phyloP scores from a whole-genome alignment of 352 stramenopile species.

The Globisporangium cederbergense region DNA sequence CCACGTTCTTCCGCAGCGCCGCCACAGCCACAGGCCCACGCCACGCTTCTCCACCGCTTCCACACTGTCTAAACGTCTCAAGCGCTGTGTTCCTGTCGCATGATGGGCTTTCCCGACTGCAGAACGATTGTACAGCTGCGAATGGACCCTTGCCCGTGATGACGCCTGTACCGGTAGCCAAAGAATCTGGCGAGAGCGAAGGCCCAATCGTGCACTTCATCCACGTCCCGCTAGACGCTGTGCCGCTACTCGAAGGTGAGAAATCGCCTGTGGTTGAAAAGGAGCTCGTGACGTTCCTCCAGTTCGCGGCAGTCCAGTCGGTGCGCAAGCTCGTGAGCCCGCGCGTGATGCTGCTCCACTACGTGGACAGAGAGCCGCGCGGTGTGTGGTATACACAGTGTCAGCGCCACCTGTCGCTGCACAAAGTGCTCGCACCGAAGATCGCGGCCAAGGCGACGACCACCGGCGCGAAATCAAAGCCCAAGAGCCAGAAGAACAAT shows the following conservation, averaged over 20 bases:
- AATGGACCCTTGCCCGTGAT: neutral
- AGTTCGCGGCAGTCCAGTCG: constrained; percentile 38
- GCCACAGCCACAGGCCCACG: neutral
- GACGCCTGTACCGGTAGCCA: neutral
- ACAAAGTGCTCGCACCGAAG: constrained; percentile 32
- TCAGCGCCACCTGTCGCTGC: constrained; percentile 38
- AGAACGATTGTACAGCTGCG: neutral
- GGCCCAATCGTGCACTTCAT: constrained; percentile 30
- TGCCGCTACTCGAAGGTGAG: constrained; percentile 15
- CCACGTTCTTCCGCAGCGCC: constrained; percentile 6
- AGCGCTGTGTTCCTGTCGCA: constrained; percentile 19
- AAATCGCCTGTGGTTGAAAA: neutral
- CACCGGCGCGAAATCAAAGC: neutral
- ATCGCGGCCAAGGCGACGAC: constrained; percentile 7
- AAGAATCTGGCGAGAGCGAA: neutral
- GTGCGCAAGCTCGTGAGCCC: constrained; percentile 21
- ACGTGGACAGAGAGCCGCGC: constrained; percentile 26
- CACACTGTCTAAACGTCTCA: constrained; percentile 23
- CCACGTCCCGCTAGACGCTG: constrained; percentile 25
- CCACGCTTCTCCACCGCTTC: neutral
- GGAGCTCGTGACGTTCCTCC: constrained; percentile 35
- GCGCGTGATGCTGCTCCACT: constrained; percentile 38
- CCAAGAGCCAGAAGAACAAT: neutral
- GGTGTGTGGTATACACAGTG: constrained; percentile 47
- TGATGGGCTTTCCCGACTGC: neutral